Base-by-base conservation (phyloP, 2,329 filamentous ascomycete species). In the Botrytis hyacinthi region DNA sequence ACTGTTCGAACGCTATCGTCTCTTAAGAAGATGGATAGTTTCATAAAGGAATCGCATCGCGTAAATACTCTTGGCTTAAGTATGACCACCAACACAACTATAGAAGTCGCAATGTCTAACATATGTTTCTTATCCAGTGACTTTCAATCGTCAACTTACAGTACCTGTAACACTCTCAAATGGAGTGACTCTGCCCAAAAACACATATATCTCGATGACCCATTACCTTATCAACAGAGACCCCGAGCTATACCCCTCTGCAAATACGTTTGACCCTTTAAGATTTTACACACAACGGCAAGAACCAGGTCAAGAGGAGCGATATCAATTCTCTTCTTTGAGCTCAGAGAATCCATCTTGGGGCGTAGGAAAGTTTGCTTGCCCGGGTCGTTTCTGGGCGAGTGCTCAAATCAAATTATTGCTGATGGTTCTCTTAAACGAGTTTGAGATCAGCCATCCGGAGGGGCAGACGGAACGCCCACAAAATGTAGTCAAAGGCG, bases 401-500 rank as follows among this genome's bases (percentile, higher is more conserved):
- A 12, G 80, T 78, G 42, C 80, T 80, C 57, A 80, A 83, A 77
- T 79, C 83, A 37, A 83, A 35, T 59, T 59, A 4, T 59, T 59
- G n/a, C 29, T 59, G 29, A 59, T 59, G 57, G 29, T 59, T 59
- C 57, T 59, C n/a, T 35, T 59, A 12, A 59, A 32, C 16, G 29
- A 59, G 57, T 59, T 59, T 59, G 57, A 59, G 63, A 66, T 66
- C 12, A 63, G 65, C 48, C 40, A 75, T 29, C 59, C 98, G 86
- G 76, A 93, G 97, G 74, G 94, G 91, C 48, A 73, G 14, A 46
- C 20, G 3, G 57, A 63, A 59, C 76, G 91, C 95, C 66, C 87
- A 87, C 10, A 97, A 84, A 76, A 0, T 62, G 18, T 48, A 9
- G 54, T 48, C 32, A 66, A 32, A 48, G 63, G 63, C 3, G 63